phyloP scores from a whole-genome alignment of 306 rosid genomes.

The Prunus campanulata region DNA sequence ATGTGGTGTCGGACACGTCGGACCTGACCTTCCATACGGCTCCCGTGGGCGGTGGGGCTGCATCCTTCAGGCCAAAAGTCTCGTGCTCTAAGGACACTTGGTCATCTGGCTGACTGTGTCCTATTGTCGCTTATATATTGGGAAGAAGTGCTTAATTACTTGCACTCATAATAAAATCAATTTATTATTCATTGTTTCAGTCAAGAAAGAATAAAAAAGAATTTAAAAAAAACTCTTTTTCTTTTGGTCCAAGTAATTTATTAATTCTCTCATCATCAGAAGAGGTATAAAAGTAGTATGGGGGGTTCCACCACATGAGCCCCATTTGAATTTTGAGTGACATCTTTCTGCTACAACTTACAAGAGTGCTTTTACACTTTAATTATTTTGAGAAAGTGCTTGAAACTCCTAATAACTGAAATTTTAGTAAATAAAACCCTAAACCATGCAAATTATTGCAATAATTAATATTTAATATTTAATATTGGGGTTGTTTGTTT shows the following conservation, averaged over 20 bases:
- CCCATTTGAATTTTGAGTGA: neutral
- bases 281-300: neutral
- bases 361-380: neutral
- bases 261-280: neutral
- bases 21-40: slow-evolving; percentile 7
- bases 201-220: neutral
- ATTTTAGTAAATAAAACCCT: neutral
- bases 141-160: neutral
- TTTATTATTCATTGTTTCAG: neutral
- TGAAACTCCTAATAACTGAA: no score
- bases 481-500: no score
- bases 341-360: neutral
- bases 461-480: no score
- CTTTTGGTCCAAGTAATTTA: neutral
- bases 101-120: neutral
- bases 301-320: neutral
- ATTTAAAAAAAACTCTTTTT: neutral
- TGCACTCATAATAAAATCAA: neutral
- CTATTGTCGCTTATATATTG: neutral
- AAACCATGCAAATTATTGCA: neutral
- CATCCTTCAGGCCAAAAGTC: neutral
- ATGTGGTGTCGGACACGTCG: neutral
- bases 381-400: no score
- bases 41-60: neutral
- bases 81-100: neutral